Evolutionary conservation across 2,329 filamentous ascomycete genomes (phyloP).

Genomic region (Colletotrichum camelliae): DNA sequence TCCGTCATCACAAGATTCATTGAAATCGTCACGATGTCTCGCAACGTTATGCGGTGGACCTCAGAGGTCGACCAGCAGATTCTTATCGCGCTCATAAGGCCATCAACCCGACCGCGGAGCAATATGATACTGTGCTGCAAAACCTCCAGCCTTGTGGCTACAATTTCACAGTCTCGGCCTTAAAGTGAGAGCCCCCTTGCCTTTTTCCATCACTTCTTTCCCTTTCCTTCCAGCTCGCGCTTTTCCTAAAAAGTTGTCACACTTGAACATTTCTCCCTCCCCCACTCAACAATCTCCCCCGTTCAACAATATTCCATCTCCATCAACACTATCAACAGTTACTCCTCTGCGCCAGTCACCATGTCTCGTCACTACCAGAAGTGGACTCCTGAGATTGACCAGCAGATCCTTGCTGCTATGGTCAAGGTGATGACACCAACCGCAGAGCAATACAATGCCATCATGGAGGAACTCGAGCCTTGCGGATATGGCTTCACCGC

Average conservation of each 20-base stretch:
- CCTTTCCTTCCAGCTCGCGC: background rate
- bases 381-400: slow-evolving; percentile 48
- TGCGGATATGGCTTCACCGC: slow-evolving; percentile 46
- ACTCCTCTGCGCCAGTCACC: background rate
- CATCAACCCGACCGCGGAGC: slow-evolving; percentile 34
- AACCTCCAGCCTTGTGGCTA: slow-evolving; percentile 39
- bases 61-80: slow-evolving; percentile 48
- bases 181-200: slow-evolving; percentile 35
- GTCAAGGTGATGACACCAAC: slow-evolving; percentile 40
- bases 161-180: slow-evolving; percentile 43
- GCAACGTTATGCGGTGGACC: slow-evolving; percentile 45
- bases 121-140: slow-evolving; percentile 41
- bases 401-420: slow-evolving; percentile 48
- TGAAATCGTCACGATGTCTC: background rate
- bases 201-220: background rate
- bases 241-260: background rate
- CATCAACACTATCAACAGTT: background rate
- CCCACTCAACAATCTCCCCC: background rate
- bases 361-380: slow-evolving; percentile 31
- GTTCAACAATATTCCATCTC: background rate
- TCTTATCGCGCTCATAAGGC: slow-evolving; percentile 44
- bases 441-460: slow-evolving; percentile 36
- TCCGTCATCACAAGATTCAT: background rate
- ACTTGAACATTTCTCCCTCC: background rate
- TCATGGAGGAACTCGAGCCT: slow-evolving; percentile 33